Evolutionary conservation across 1,284 basidiomycete genomes (phyloP).

Genomic region (Xerocomus minutiporus): DNA sequence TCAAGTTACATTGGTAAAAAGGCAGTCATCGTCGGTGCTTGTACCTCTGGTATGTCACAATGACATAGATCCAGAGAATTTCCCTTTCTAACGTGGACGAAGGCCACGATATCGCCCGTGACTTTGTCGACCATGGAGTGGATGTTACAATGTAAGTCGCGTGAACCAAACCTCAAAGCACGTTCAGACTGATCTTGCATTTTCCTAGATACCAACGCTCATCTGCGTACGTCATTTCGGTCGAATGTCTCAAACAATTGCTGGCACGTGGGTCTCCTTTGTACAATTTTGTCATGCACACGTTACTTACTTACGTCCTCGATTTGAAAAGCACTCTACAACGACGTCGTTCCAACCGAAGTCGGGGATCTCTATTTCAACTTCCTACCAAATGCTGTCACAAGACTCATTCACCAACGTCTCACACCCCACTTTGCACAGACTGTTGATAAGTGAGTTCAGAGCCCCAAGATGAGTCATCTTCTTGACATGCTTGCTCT

Average conservation of each 20-base stretch:
- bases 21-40: conserved; percentile 43
- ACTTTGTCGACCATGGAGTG: conserved; percentile 20
- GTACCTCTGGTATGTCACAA: conserved; percentile 33
- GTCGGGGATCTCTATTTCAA: conserved; percentile 20
- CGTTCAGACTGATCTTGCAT: conserved; percentile 2
- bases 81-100: conserved; percentile 3
- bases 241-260: conserved; percentile 7
- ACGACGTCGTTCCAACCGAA: conserved; percentile 27
- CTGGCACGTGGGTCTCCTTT: conserved; percentile 15
- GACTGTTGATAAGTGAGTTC: conserved; percentile 28
- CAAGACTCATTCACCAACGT: conserved; percentile 22
- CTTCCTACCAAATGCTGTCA: conserved; percentile 17
- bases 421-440: conserved; percentile 15
- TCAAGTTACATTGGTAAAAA: conserved; percentile 40
- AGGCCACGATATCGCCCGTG: conserved; percentile 29
- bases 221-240: conserved; percentile 27
- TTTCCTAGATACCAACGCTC: conserved; percentile 28
- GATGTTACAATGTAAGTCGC: conserved; percentile 28
- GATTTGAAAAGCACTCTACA: conserved; percentile 14
- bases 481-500: not conserved
- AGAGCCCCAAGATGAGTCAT: not conserved
- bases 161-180: too few species aligned
- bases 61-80: not conserved
- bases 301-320: not conserved
- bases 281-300: not conserved